Percentiles rank a stretch among this genome's conserved stretches.
Evolutionary conservation across 306 rosid species (phyloP).

Genomic region (Datisca glomerata): DNA sequence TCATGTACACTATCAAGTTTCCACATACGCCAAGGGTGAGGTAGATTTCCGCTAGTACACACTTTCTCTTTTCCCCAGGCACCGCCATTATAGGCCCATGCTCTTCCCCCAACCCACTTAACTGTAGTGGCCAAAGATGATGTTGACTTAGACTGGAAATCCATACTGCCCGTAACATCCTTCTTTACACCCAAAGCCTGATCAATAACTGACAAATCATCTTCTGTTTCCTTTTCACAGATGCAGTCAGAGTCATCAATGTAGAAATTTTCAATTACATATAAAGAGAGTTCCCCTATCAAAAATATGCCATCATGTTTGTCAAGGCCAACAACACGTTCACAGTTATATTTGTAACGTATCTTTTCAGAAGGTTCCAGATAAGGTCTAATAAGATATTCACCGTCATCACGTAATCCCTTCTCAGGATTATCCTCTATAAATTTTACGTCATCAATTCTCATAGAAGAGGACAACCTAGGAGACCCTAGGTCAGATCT

Average conservation of each 20-base stretch:
- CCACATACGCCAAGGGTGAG: conserved; percentile 98
- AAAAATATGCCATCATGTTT: conserved; percentile 97
- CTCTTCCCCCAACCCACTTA: conserved; percentile 90
- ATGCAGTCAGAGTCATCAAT: conserved; percentile 79
- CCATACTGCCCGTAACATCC: conserved; percentile 48
- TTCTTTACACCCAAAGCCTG: conserved; percentile 97
- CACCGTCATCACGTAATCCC: conserved; percentile 82
- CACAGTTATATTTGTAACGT: conserved; percentile 83
- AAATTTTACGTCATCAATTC: conserved; percentile 48
- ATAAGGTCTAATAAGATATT: conserved; percentile 90
- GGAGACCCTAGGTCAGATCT: conserved; percentile 85
- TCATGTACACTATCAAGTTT: conserved; percentile 96
- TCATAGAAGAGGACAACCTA: conserved; percentile 54
- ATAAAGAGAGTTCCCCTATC: conserved; percentile 80
- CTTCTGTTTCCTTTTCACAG: conserved; percentile 82
- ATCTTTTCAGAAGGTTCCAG: conserved; percentile 83
- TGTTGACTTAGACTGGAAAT: conserved; percentile 78
- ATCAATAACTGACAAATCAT: conserved; percentile 90
- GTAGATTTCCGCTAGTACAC: conserved; percentile 67
- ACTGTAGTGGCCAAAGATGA: conserved; percentile 51
- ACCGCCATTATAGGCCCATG: conserved; percentile 99
- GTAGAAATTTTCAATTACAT: conserved; percentile 91
- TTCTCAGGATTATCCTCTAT: conserved; percentile 61
- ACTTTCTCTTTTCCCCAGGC: conserved; percentile 99
- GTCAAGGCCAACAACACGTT: conserved; percentile 94